These are phyloP conservation scores for Leptodermis oblonga DNA, from an alignment of 257 asterid species.

Conservation along the genomic window DNA sequence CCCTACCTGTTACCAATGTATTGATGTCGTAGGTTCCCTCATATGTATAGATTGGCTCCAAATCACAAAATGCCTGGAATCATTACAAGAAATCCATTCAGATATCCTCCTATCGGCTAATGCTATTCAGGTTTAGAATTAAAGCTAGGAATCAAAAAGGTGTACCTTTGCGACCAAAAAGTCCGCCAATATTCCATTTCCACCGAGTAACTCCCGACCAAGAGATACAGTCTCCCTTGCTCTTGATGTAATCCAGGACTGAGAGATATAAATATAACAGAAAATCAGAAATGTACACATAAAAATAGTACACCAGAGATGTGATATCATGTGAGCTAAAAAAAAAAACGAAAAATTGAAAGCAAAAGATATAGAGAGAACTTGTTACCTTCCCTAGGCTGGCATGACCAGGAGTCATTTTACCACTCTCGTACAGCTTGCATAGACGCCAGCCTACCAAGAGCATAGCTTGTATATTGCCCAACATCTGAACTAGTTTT, in stretches of 20 bases:
- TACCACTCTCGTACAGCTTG: constrained; percentile 85
- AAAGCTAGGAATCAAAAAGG: too few relatives aligned
- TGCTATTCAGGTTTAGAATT: too few relatives aligned
- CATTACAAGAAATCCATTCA: neutral
- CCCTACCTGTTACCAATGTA: constrained; percentile 89
- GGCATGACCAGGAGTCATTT: constrained; percentile 95
- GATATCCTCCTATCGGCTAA: too few relatives aligned
- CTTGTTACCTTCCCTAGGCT: constrained; percentile 84
- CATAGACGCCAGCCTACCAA: constrained; percentile 96
- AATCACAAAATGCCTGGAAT: constrained; percentile 80
- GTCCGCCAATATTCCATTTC: constrained; percentile 74
- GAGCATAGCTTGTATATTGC: constrained; percentile 84
- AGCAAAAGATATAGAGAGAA: neutral
- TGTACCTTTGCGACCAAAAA: constrained; percentile 87
- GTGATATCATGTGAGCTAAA: neutral
- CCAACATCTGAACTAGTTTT: constrained; percentile 78
- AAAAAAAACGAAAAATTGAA: neutral
- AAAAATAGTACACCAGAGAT: constrained; percentile 2
- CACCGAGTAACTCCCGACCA: constrained; percentile 93
- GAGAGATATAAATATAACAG: too few relatives aligned
- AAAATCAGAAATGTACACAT: too few relatives aligned
- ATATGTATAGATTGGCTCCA: constrained; percentile 92
- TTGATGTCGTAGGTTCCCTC: constrained; percentile 99
- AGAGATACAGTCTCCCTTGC: constrained; percentile 86
- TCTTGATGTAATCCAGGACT: constrained; percentile 80